Conservation (phyloP, 495 filamentous ascomycete genomes). For the Hamigera avellanea region DNA sequence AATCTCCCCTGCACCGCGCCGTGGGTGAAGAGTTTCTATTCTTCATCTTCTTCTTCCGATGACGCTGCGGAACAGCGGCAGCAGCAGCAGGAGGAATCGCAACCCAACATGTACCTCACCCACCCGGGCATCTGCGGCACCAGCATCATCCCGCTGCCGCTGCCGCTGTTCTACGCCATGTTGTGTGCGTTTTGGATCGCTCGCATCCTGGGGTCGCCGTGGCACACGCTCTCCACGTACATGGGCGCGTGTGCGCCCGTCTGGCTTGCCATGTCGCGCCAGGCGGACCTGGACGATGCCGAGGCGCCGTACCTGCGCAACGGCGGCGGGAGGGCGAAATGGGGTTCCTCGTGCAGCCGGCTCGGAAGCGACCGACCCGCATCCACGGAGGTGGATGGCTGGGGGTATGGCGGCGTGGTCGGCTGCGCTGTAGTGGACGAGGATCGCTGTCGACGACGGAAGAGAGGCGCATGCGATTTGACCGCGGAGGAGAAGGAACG, state of each 20-base stretch:
- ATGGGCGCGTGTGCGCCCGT: conserved; percentile 64
- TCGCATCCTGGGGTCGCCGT: conserved; percentile 74
- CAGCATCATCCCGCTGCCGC: conserved; percentile 58
- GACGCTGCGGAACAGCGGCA: no score
- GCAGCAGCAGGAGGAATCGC: conserved; percentile 4
- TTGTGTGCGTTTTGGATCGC: conserved; percentile 54
- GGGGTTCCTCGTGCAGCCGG: conserved; percentile 60
- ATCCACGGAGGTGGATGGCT: conserved; percentile 72
- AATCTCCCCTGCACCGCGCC: conserved; percentile 50
- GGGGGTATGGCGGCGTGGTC: conserved; percentile 67
- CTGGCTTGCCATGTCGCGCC: conserved; percentile 66
- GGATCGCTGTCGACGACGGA: conserved; percentile 40
- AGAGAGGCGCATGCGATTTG: conserved; percentile 42
- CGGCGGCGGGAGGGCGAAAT: conserved; percentile 59
- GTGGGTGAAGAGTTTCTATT: conserved; percentile 41
- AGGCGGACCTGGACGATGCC: conserved; percentile 50
- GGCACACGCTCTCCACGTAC: conserved; percentile 68
- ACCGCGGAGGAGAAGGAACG: conserved; percentile 51
- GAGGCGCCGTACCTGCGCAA: conserved; percentile 31
- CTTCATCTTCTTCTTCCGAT: no score
- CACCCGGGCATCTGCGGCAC: conserved; percentile 87
- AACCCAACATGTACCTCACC: conserved; percentile 57
- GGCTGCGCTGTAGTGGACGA: conserved; percentile 34
- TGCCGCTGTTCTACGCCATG: conserved; percentile 53
- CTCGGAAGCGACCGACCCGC: conserved; percentile 46